Base-by-base conservation (phyloP, 306 rosid species). In the Fragaria vesca region DNA sequence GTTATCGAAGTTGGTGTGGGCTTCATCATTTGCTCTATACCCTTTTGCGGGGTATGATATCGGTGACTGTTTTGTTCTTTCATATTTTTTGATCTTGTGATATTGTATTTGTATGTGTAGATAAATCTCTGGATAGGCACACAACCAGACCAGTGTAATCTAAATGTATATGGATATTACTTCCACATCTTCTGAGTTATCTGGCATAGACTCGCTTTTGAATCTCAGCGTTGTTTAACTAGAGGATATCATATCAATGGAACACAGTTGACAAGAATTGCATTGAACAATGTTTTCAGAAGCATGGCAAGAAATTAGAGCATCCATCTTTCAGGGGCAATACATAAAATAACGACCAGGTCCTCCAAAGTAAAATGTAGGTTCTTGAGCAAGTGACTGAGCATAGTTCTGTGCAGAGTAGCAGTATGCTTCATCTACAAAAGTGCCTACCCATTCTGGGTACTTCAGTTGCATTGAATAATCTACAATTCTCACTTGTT, bases 291-390 rank as follows among this genome's bases (percentile, higher is more conserved):
- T 69, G 13, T 71, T 50, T 48, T 42, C 47, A 71, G 16, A 79
- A 71, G 73, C 73, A 78, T 66, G 26, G 8, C 11, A 66, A 68
- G 30, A 43, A 68, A n/a, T 68, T 21, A 5, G 2, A 43, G 52
- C 34, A 68, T n/a, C 1, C 15, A 10, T 24, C 28, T 18, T 17
- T 86, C 78, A 91, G 40, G 85, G 88, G 69, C 93, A 85, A 17
- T 80, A 30, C 28, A 77, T 83, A n/a, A 76, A 78, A 0, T 18
- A 32, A 55, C 71, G 80, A 36, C 97, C 92, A 0, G 84, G 90
- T 2, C 96, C 93, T 48, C 97, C 97, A 13, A 82, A 91, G 78
- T 73, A 86, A 54, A 91, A 83, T 50, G 69, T 1, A 32, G 92
- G 97, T 11, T 87, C 92, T 2, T 6, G 16, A 0, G 77, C 83